Conservation (phyloP, 2,329 filamentous ascomycete genomes). For the Bisporella sp. region DNA sequence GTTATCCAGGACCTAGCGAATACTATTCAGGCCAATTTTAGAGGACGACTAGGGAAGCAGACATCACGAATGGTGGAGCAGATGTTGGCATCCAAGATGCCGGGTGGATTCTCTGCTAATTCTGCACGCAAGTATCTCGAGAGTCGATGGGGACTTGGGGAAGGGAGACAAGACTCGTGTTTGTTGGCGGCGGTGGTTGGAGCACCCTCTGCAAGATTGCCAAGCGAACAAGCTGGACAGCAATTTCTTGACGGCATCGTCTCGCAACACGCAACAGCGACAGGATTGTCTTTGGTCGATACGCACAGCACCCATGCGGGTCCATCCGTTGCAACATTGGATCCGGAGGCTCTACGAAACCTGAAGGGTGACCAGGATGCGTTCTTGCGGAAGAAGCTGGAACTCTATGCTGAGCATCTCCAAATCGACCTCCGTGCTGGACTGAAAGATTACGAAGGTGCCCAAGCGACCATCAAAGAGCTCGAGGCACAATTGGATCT, state of each 20-base stretch:
- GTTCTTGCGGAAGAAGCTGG: conserved; percentile 93
- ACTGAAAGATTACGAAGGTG: conserved; percentile 37
- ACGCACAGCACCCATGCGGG: conserved; percentile 40
- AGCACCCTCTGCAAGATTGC: conserved; percentile 80
- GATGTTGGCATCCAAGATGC: conserved; percentile 95
- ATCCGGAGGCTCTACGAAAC: conserved; percentile 87
- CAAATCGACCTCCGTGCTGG: conserved; percentile 91
- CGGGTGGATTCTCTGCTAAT: conserved; percentile 95
- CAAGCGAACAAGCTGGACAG: conserved; percentile 57
- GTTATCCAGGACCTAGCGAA: conserved; percentile 88
- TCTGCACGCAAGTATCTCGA: conserved; percentile 87
- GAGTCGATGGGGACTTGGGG: conserved; percentile 77
- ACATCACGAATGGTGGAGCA: conserved; percentile 79
- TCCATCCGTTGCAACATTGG: conserved; percentile 88
- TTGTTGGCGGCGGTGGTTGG: conserved; percentile 80
- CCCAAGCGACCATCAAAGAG: conserved; percentile 68
- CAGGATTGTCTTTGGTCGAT: conserved; percentile 60
- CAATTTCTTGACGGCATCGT: conserved; percentile 61
- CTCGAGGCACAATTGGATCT: conserved; percentile 79
- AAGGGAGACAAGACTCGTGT: conserved; percentile 82
- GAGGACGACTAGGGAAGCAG: conserved; percentile 91
- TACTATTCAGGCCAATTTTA: conserved; percentile 89
- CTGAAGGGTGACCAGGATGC: conserved; percentile 89
- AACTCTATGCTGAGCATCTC: conserved; percentile 85
- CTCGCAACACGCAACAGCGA: conserved; percentile 76